phyloP scores from a whole-genome alignment of 257 asterid genomes.

The Schizonepeta tenuifolia region DNA sequence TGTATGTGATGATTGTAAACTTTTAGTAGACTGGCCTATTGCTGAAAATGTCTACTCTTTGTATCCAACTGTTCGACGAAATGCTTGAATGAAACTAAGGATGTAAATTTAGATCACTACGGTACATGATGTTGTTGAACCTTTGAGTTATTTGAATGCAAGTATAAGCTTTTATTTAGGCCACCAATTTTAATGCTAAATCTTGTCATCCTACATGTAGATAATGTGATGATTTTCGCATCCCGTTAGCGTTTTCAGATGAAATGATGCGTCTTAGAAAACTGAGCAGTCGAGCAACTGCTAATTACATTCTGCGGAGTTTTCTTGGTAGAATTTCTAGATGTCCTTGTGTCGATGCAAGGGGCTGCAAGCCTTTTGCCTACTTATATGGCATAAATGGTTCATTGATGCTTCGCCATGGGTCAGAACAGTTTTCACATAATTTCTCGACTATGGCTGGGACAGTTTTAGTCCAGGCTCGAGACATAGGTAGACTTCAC shows the following conservation, averaged over 20 bases:
- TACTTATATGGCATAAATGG: constrained; percentile 23
- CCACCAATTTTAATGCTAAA: neutral
- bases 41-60: constrained; percentile 5
- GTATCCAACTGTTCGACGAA: constrained; percentile 35
- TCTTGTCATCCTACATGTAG: constrained; percentile 20
- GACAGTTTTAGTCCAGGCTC: constrained; percentile 83
- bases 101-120: neutral
- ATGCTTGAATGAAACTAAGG: constrained; percentile 19
- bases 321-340: constrained; percentile 36
- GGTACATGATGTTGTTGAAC: neutral
- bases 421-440: constrained; percentile 32
- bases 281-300: constrained; percentile 35
- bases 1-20: neutral
- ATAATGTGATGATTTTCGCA: constrained; percentile 15
- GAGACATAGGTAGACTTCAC: constrained; percentile 73
- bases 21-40: neutral
- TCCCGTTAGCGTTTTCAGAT: constrained; percentile 26
- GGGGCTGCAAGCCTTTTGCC: constrained; percentile 33
- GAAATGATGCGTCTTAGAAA: constrained; percentile 51
- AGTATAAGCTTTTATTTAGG: neutral
- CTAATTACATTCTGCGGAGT: constrained; percentile 33
- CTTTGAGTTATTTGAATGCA: neutral
- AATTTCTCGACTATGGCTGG: constrained; percentile 57
- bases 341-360: constrained; percentile 28
- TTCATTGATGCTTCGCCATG: constrained; percentile 25